A percentile compares a stretch with the other conserved stretches of the same genome.
Conservation (phyloP, 192 early-diverging fungal species). For the Globomyces pollinis-pini region DNA sequence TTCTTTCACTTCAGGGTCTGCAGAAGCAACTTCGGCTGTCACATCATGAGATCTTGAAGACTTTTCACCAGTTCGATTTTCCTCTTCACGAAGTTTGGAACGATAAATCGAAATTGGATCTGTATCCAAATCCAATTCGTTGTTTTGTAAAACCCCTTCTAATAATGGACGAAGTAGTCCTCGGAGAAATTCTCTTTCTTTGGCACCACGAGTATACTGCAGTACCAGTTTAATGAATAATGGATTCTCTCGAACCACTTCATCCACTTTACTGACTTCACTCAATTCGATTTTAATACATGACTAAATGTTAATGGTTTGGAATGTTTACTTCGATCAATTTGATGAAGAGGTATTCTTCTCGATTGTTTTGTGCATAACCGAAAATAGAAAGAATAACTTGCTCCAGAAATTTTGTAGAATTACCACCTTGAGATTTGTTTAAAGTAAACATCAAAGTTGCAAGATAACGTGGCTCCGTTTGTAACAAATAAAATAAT, state of each 20-base stretch:
- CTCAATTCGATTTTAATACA: slow-evolving; percentile 84
- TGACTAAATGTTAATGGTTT: no score
- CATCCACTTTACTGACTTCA: slow-evolving; percentile 70
- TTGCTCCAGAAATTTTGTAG: slow-evolving; percentile 79
- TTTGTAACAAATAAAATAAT: slow-evolving; percentile 94
- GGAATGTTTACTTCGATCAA: no score
- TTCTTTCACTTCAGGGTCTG: slow-evolving; percentile 61
- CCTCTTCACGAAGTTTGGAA: slow-evolving; percentile 80
- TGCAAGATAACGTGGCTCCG: slow-evolving; percentile 87
- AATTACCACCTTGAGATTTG: slow-evolving; percentile 60
- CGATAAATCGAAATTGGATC: slow-evolving; percentile 83
- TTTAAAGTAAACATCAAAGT: slow-evolving; percentile 81
- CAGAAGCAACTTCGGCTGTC: slow-evolving; percentile 68
- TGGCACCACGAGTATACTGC: slow-evolving; percentile 90
- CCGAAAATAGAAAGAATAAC: slow-evolving; percentile 90
- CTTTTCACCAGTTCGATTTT: slow-evolving; percentile 77
- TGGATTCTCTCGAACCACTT: slow-evolving; percentile 92
- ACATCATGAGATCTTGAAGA: slow-evolving; percentile 68
- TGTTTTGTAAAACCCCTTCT: slow-evolving; percentile 67
- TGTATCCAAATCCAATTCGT: slow-evolving; percentile 78
- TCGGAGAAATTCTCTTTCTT: slow-evolving; percentile 85
- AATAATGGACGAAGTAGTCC: slow-evolving; percentile 79
- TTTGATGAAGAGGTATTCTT: slow-evolving; percentile 93
- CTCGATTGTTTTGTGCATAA: slow-evolving; percentile 92
- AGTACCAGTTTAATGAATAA: slow-evolving; percentile 96